Conservation (phyloP, 495 filamentous ascomycete species). For the Penicillium manginii region DNA sequence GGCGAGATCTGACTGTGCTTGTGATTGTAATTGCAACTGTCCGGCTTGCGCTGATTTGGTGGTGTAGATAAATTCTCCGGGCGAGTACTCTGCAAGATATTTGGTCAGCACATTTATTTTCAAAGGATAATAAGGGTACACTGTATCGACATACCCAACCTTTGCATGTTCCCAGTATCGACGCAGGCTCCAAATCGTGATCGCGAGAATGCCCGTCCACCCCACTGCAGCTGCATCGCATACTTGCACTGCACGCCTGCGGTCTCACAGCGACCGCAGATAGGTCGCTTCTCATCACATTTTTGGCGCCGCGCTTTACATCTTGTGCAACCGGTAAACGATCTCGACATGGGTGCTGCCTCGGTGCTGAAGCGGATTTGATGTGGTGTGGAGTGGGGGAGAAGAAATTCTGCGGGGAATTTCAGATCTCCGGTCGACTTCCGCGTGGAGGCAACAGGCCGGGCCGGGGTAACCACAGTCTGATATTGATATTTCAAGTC, state of each 20-base stretch:
- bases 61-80: conserved; percentile 52
- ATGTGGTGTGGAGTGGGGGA: conserved; percentile 14
- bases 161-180: conserved; percentile 47
- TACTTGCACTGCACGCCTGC: conserved; percentile 41
- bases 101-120: neutral
- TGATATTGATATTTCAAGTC: neutral
- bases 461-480: conserved; percentile 18
- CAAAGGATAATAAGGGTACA: neutral
- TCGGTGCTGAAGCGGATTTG: neutral
- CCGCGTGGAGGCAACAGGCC: neutral
- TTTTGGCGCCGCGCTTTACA: conserved; percentile 52
- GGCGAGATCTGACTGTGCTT: conserved; percentile 25
- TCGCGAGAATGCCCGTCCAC: conserved; percentile 47
- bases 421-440: conserved; percentile 13
- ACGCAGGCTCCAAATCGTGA: conserved; percentile 52
- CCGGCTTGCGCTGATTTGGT: conserved; percentile 31
- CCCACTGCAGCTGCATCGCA: conserved; percentile 46
- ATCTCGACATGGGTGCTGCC: conserved; percentile 46
- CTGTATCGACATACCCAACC: conserved; percentile 36
- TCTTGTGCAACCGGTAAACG: conserved; percentile 50
- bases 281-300: conserved; percentile 48
- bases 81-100: conserved; percentile 44
- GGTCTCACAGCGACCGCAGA: conserved; percentile 42
- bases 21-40: no score
- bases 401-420: conserved; percentile 35